Evolutionary conservation across 2,329 filamentous ascomycete species (phyloP).

Genomic region (Xylariaceae sp.): DNA sequence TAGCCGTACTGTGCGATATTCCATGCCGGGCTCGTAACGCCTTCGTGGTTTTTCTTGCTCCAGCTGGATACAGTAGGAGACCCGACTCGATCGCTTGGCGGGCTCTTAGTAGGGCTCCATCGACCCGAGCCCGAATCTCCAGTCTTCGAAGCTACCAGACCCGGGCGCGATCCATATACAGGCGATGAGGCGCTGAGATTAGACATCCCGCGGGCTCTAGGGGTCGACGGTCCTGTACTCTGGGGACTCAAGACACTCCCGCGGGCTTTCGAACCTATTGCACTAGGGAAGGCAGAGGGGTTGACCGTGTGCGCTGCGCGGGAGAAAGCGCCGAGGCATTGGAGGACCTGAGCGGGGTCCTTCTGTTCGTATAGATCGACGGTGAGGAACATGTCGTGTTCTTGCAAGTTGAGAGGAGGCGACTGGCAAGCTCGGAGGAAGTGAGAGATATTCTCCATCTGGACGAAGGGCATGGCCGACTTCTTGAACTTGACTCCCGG

Average conservation of each 20-base stretch:
- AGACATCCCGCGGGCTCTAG: constrained; percentile 41
- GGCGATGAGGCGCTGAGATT: constrained; percentile 53
- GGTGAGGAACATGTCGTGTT: constrained; percentile 93
- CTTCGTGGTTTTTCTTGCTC: constrained; percentile 80
- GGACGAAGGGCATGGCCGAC: constrained; percentile 93
- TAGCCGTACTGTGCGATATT: constrained; percentile 98
- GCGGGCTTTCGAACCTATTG: constrained; percentile 66
- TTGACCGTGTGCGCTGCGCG: constrained; percentile 70
- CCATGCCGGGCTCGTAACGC: constrained; percentile 80
- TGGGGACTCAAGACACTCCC: constrained; percentile 55
- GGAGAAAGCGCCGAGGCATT: constrained; percentile 88
- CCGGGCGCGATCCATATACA: constrained; percentile 33
- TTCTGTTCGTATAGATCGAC: constrained; percentile 95
- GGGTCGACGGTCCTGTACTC: constrained; percentile 49
- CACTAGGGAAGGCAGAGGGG: constrained; percentile 63
- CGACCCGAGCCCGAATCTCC: constrained; percentile 48
- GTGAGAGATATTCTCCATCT: constrained; percentile 99
- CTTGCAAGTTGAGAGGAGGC: constrained; percentile 76
- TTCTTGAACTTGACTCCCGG: constrained; percentile 84
- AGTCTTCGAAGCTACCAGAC: constrained; percentile 40
- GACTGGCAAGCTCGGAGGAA: constrained; percentile 85
- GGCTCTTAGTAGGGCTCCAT: constrained; percentile 57
- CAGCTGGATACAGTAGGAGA: constrained; percentile 69
- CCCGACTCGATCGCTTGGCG: constrained; percentile 42
- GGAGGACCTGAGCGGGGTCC: constrained; percentile 90